Evolutionary conservation across 257 asterid genomes (phyloP), one percentile per base, ranked within the genome.

Genomic region (Forsythia suspensa): DNA sequence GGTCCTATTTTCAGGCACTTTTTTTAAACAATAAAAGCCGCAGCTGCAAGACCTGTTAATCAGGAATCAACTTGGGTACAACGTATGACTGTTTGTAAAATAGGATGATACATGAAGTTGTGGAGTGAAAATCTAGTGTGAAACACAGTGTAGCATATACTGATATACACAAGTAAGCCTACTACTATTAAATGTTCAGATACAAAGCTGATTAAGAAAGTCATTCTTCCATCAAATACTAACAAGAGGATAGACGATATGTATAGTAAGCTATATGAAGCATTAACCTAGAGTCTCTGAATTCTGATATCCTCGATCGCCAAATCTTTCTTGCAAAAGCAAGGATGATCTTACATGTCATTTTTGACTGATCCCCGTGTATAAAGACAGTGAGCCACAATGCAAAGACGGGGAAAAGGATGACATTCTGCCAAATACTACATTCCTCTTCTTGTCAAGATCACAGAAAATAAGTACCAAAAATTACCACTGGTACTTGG

Each of bases 401-500:
- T 1, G 65, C 29, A 18, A 55, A 18, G 65, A 55, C 0, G 3
- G 21, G 24, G 1, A 18, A 18, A 16, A 8, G 10, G 10, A 55
- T 18, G 65, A 55, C 63, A 52, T 52, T 52, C 21, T 5, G 8
- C 61, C 61, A 52, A 29, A 52, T 0, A 44, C 15, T 16, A 51
- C 20, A 12, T 52, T 51, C 20, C 59, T 52, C 4, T 15, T 21
- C 11, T 6, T 5, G 10, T 57, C 3, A 52, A 52, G 63, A 52
- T 16, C 37, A 8, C 13, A 8, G 63, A 16, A n/a, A 61, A 20
- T 6, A 10, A 63, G 20, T 57, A 63, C 42, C 42, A 38, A 52
- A 37, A 57, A 20, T 72, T 86, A 95, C 99, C 99, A 93, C 51
- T 95, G 99, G 83, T 88, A 92, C 85, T 95, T 95, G 0, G 99